Conservation (phyloP, 2,329 filamentous ascomycete genomes). For the Thielaviopsis punctulata region DNA sequence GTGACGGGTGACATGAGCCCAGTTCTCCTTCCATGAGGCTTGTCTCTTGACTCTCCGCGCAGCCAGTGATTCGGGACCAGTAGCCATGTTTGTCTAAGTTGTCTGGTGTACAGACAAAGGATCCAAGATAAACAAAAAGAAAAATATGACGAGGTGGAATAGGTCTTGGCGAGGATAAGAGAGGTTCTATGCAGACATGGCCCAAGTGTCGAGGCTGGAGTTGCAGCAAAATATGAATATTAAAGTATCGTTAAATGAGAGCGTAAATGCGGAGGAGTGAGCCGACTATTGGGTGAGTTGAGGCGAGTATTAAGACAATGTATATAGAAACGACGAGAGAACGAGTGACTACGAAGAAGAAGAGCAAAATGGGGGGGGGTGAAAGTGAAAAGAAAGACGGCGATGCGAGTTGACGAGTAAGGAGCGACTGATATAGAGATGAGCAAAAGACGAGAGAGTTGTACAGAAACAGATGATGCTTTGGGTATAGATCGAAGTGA, state of each 20-base stretch:
- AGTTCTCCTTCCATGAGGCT: constrained; percentile 6
- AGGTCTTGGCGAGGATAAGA: constrained; percentile 2
- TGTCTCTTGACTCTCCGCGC: constrained; percentile 6
- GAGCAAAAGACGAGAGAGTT: neutral
- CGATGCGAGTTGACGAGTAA: neutral
- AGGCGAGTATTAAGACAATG: neutral
- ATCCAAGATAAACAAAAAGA: neutral
- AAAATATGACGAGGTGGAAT: neutral
- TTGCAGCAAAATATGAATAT: neutral
- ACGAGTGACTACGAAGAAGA: neutral
- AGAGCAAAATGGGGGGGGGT: neutral
- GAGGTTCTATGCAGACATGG: constrained; percentile 7
- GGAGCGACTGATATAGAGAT: neutral
- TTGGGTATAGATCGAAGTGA: neutral
- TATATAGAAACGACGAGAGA: neutral
- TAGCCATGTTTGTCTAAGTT: neutral
- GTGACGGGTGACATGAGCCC: constrained; percentile 6
- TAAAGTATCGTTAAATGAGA: neutral
- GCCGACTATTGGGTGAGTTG: neutral
- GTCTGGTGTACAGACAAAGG: neutral
- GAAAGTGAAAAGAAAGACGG: neutral
- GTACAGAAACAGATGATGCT: neutral
- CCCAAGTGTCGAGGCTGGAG: neutral
- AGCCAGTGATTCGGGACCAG: constrained; percentile 6
- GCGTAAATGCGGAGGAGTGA: neutral